phyloP scores from a whole-genome alignment of 768 basidiomycete species.

The Amanita rimosa region DNA sequence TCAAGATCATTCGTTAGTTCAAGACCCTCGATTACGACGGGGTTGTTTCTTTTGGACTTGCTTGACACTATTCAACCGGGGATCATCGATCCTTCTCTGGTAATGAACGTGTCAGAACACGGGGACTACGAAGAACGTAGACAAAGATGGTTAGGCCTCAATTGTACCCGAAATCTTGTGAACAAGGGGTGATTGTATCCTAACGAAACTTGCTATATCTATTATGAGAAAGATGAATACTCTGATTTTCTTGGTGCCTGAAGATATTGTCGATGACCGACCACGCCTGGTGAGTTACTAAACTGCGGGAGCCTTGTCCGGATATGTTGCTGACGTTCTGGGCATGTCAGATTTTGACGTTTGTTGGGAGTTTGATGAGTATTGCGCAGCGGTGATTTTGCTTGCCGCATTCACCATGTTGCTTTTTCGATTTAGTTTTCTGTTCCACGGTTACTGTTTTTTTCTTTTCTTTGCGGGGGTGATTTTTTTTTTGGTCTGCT shows the following conservation, averaged over 20 bases:
- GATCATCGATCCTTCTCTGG: slow-evolving; percentile 83
- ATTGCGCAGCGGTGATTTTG: slow-evolving; percentile 28
- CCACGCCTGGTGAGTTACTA: slow-evolving; percentile 62
- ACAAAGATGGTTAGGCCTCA: slow-evolving; percentile 70
- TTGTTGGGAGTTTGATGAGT: slow-evolving; percentile 89
- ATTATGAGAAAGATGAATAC: slow-evolving; percentile 98
- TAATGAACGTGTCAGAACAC: slow-evolving; percentile 45
- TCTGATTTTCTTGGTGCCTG: slow-evolving; percentile 92
- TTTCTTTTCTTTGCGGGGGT: no score
- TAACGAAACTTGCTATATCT: slow-evolving; percentile 95
- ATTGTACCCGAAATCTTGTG: not conserved
- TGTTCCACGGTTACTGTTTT: no score
- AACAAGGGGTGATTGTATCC: not conserved
- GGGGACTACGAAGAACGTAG: slow-evolving; percentile 81
- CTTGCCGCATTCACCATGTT: no score
- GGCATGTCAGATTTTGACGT: slow-evolving; percentile 70
- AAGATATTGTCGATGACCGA: slow-evolving; percentile 93
- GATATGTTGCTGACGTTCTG: not conserved
- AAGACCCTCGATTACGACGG: slow-evolving; percentile 86
- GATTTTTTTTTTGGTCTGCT: no score
- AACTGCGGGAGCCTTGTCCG: not conserved
- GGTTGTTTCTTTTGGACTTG: slow-evolving; percentile 87
- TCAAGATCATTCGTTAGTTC: slow-evolving; percentile 75
- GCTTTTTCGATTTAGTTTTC: no score
- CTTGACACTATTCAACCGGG: slow-evolving; percentile 88